A percentile compares a stretch with the other conserved stretches of the same genome.
These are phyloP conservation scores for Calocera cornea DNA, from an alignment of 768 basidiomycete species.

Conservation along the genomic window DNA sequence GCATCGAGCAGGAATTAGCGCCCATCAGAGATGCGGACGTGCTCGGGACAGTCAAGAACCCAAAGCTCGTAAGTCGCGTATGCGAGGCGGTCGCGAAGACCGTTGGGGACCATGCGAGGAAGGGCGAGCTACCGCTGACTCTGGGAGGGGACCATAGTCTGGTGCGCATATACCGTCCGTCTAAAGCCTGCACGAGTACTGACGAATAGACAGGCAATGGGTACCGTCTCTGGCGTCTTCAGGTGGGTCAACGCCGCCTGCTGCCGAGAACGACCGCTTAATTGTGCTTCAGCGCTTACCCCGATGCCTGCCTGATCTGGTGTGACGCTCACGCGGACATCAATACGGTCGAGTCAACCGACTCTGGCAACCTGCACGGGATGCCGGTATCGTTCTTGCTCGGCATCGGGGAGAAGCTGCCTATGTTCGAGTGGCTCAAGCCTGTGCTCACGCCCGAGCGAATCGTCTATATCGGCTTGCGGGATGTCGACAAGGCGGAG, in stretches of 20 bases:
- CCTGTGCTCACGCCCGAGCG: constrained; percentile 54
- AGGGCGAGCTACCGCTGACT: constrained; percentile 75
- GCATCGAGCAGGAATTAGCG: constrained; percentile 35
- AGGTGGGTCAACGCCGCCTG: constrained; percentile 35
- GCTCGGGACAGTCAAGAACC: constrained; percentile 82
- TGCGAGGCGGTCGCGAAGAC: constrained; percentile 61
- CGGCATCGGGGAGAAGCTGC: constrained; percentile 31
- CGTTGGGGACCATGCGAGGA: constrained; percentile 61
- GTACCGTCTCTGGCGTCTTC: constrained; percentile 82
- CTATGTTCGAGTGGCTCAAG: constrained; percentile 46
- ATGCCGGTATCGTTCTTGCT: constrained; percentile 95
- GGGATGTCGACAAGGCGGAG: constrained; percentile 83
- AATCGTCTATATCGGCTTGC: constrained; percentile 92
- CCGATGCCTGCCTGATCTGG: constrained; percentile 72
- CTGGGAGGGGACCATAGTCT: constrained; percentile 94
- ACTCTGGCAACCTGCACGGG: constrained; percentile 90
- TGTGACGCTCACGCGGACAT: constrained; percentile 96
- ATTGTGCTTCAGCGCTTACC: constrained; percentile 22
- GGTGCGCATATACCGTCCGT: constrained; percentile 31
- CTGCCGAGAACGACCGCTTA: neutral
- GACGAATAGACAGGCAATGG: constrained; percentile 52
- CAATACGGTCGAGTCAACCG: constrained; percentile 76
- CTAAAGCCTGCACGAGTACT: constrained; percentile 4
- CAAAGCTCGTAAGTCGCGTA: constrained; percentile 72
- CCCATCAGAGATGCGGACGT: constrained; percentile 44